A percentile compares a stretch with the other conserved stretches of the same genome.
These are phyloP conservation scores for Xylaria sp. DNA, from an alignment of 2,329 filamentous ascomycete species.

Conservation along the genomic window DNA sequence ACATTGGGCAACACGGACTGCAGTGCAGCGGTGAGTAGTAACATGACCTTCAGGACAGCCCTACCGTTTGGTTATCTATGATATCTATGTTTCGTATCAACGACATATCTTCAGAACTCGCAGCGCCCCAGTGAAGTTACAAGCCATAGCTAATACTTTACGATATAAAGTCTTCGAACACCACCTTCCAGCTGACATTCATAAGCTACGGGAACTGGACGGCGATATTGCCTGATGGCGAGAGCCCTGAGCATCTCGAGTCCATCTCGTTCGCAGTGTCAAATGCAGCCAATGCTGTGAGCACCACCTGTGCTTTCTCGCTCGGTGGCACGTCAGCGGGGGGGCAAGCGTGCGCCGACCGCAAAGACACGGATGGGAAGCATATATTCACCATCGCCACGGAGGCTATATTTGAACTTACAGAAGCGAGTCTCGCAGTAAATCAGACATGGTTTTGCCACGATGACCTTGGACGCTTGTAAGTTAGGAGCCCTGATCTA, in stretches of 20 bases:
- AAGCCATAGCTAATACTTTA: background rate
- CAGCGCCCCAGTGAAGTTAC: background rate
- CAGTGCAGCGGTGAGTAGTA: conserved; percentile 6
- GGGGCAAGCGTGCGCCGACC: conserved; percentile 36
- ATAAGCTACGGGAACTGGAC: conserved; percentile 35
- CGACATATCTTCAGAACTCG: background rate
- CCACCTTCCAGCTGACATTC: conserved; percentile 17
- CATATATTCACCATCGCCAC: conserved; percentile 35
- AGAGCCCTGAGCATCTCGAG: conserved; percentile 27
- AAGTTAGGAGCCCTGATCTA: conserved; percentile 7
- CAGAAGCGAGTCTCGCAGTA: conserved; percentile 15
- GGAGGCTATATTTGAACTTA: conserved; percentile 28
- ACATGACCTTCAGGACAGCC: background rate
- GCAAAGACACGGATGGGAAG: conserved; percentile 34
- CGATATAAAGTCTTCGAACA: conserved; percentile 7
- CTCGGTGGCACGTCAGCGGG: conserved; percentile 14
- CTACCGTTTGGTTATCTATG: too few species aligned
- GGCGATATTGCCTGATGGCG: conserved; percentile 25
- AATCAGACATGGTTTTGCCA: conserved; percentile 39
- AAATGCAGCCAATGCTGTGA: conserved; percentile 30
- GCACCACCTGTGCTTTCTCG: conserved; percentile 33
- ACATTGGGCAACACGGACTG: conserved; percentile 16
- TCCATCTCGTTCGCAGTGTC: conserved; percentile 32
- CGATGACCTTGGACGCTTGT: conserved; percentile 33
- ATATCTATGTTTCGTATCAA: background rate